These are phyloP conservation scores for Saccharomycopsis hybrid DNA, from an alignment of 1,139 yeast species.

Conservation along the genomic window DNA sequence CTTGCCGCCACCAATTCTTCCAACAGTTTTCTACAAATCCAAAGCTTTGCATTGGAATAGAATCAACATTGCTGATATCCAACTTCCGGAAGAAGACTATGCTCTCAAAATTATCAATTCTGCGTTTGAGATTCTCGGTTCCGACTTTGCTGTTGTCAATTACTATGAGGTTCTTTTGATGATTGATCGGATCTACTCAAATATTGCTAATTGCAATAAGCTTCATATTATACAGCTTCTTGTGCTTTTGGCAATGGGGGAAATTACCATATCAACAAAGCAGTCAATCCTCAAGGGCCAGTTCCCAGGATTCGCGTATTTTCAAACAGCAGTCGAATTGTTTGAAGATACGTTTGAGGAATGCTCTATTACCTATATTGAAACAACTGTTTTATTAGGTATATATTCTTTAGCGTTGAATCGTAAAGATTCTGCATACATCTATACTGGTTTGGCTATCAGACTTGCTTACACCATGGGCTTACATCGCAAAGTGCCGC, in stretches of 20 bases:
- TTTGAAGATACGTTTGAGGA: slow-evolving; percentile 17
- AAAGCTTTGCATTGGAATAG: slow-evolving; percentile 12
- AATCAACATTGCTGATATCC: neutral
- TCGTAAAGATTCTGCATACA: slow-evolving; percentile 14
- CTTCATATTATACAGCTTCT: slow-evolving; percentile 7
- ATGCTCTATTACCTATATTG: slow-evolving; percentile 9
- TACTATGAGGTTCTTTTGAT: neutral
- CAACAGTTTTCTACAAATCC: slow-evolving; percentile 9
- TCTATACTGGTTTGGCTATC: slow-evolving; percentile 16
- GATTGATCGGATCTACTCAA: slow-evolving; percentile 4
- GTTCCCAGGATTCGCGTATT: slow-evolving; percentile 12
- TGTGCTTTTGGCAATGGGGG: slow-evolving; percentile 11
- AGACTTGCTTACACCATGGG: slow-evolving; percentile 18
- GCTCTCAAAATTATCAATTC: neutral
- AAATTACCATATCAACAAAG: neutral
- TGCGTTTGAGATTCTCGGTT: slow-evolving; percentile 8
- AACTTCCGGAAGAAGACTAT: slow-evolving; percentile 6
- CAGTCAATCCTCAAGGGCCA: neutral
- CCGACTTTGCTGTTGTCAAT: slow-evolving; percentile 9
- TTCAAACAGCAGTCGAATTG: slow-evolving; percentile 9
- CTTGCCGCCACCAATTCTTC: slow-evolving; percentile 10
- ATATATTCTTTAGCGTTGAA: slow-evolving; percentile 14
- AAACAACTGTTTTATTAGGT: slow-evolving; percentile 11
- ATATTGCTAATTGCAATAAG: neutral
- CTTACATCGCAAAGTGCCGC: slow-evolving; percentile 9